These are phyloP conservation scores for Talaromyces sp. DNA, from an alignment of 2,329 filamentous ascomycete genomes.

Conservation along the genomic window DNA sequence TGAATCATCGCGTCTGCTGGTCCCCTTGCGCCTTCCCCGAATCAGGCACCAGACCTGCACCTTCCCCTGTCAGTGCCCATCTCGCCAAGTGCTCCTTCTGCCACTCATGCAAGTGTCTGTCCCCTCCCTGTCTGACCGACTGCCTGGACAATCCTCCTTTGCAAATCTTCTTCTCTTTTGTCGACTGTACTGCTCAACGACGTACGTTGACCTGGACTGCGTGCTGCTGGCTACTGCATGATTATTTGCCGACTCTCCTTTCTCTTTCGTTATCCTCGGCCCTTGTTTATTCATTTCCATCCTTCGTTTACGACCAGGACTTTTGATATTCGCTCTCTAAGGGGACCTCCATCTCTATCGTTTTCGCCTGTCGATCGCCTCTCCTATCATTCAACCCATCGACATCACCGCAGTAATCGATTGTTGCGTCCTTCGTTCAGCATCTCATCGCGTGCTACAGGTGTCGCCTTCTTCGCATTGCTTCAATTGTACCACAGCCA, in stretches of 20 bases:
- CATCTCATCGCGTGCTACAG: constrained; percentile 4
- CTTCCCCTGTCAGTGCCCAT: not conserved
- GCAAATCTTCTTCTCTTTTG: not conserved
- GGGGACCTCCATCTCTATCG: not conserved
- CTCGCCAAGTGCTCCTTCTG: not conserved
- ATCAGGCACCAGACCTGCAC: constrained; percentile 4
- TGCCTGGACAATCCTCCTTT: not conserved
- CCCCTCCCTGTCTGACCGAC: not conserved
- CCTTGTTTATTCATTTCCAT: not conserved
- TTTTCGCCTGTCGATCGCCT: not conserved
- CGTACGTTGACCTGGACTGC: not conserved
- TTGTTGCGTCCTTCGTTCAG: not conserved
- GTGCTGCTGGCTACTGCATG: constrained; percentile 7
- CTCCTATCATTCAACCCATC: not conserved
- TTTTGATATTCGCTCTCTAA: constrained; percentile 1
- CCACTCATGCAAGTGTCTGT: not conserved
- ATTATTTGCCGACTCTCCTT: constrained; percentile 2
- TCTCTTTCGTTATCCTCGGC: not conserved
- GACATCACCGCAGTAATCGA: not conserved
- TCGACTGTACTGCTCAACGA: not conserved
- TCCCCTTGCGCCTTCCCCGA: constrained; percentile 17
- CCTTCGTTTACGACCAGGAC: constrained; percentile 7
- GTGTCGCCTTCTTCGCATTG: not conserved
- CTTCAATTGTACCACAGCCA: not conserved
- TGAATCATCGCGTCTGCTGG: constrained; percentile 9